Percentiles rank a stretch among this genome's conserved stretches.
phyloP scores from a whole-genome alignment of 768 basidiomycete genomes.

The Suillus plorans region DNA sequence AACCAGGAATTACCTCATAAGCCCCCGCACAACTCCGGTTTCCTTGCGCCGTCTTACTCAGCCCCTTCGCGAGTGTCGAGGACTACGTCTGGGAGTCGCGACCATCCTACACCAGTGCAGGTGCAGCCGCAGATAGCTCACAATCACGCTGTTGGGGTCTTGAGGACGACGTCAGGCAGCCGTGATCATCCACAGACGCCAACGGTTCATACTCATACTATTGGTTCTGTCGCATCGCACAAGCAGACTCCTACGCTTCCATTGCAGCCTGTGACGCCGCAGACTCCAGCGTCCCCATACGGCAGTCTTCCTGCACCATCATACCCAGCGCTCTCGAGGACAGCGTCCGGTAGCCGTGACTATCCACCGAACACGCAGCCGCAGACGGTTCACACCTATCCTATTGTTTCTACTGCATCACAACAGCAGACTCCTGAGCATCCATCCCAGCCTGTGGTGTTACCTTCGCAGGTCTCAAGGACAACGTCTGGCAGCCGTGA shows the following conservation, averaged over 20 bases:
- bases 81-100: conserved; percentile 21
- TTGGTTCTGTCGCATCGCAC: conserved; percentile 12
- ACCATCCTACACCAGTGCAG: conserved; percentile 20
- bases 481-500: conserved; percentile 22
- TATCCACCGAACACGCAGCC: conserved; percentile 18
- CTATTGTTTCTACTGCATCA: conserved; percentile 9
- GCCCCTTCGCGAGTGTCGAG: conserved; percentile 25
- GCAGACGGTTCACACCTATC: conserved; percentile 2
- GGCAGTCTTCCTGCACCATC: not conserved
- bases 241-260: conserved; percentile 5
- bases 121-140: not conserved
- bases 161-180: conserved; percentile 22
- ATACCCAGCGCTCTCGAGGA: conserved; percentile 15
- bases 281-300: not conserved
- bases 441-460: not conserved
- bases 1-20: conserved; percentile 23
- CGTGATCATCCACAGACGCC: conserved; percentile 22
- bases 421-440: conserved; percentile 14
- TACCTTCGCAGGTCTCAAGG: conserved; percentile 20
- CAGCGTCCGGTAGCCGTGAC: conserved; percentile 23
- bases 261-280: not conserved
- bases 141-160: conserved; percentile 12
- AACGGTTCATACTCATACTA: conserved; percentile 5
- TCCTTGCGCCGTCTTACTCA: conserved; percentile 29
- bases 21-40: conserved; percentile 18